A percentile compares a stretch with the other conserved stretches of the same genome.
These are phyloP conservation scores for Phtheirospermum japonicum DNA, from an alignment of 257 asterid species.

Conservation along the genomic window DNA sequence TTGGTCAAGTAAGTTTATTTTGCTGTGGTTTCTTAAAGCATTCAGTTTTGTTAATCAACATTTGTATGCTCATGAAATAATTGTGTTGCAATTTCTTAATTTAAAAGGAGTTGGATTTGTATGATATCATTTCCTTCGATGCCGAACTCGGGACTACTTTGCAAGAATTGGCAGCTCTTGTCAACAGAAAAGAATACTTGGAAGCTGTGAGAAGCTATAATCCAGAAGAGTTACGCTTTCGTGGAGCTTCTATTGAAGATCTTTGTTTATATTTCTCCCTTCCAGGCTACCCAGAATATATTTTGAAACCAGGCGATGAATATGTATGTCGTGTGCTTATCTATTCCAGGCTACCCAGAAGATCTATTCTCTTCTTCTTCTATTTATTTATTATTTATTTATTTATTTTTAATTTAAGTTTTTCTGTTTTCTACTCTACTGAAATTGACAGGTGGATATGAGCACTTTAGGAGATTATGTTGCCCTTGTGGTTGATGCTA, in stretches of 20 bases:
- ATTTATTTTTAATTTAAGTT: neutral
- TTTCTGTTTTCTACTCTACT: neutral
- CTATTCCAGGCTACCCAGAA: neutral
- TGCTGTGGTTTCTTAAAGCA: neutral
- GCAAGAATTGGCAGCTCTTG: slow-evolving; percentile 89
- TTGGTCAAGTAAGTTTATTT: slow-evolving; percentile 56
- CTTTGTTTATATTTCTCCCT: slow-evolving; percentile 90
- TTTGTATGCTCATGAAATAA: slow-evolving; percentile 7
- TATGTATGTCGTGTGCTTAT: slow-evolving; percentile 43
- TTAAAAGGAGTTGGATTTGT: slow-evolving; percentile 85
- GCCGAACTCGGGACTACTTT: slow-evolving; percentile 72
- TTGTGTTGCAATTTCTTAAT: slow-evolving; percentile 20
- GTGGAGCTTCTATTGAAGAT: slow-evolving; percentile 76
- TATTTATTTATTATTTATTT: no score
- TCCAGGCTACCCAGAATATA: slow-evolving; percentile 90
- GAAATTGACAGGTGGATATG: slow-evolving; percentile 60
- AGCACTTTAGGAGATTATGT: slow-evolving; percentile 78
- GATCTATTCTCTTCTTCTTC: no score
- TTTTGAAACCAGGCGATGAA: slow-evolving; percentile 62
- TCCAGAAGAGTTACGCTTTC: slow-evolving; percentile 52
- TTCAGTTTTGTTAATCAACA: neutral
- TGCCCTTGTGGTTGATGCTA: slow-evolving; percentile 80
- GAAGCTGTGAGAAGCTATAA: slow-evolving; percentile 53
- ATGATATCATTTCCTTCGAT: slow-evolving; percentile 81
- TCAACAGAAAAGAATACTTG: slow-evolving; percentile 57